A percentile compares a stretch with the other conserved stretches of the same genome.
Conservation (phyloP, 2,329 filamentous ascomycete genomes). For the Monilinia fructigena region DNA sequence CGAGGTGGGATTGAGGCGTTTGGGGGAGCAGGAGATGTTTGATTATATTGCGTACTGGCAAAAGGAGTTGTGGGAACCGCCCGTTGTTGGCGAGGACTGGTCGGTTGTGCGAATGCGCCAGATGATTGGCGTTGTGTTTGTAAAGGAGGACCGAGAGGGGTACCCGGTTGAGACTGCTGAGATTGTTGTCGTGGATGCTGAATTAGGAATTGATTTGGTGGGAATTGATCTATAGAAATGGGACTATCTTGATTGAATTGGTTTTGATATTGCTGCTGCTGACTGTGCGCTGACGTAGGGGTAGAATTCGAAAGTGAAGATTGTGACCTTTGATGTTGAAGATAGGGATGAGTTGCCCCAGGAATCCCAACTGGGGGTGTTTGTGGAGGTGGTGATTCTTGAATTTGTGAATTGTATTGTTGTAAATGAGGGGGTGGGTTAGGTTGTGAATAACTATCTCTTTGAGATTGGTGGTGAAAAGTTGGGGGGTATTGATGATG, state of each 20-base stretch:
- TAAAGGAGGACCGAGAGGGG: slow-evolving; percentile 53
- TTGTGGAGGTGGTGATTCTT: slow-evolving; percentile 38
- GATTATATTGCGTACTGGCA: slow-evolving; percentile 30
- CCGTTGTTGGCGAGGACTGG: slow-evolving; percentile 61
- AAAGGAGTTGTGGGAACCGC: slow-evolving; percentile 37
- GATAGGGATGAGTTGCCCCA: slow-evolving; percentile 38
- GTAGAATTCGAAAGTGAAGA: slow-evolving; percentile 60
- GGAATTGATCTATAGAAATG: slow-evolving; percentile 35
- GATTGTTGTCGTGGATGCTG: slow-evolving; percentile 38
- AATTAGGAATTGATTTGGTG: slow-evolving; percentile 32
- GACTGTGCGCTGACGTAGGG: slow-evolving; percentile 61
- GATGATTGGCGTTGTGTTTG: slow-evolving; percentile 47
- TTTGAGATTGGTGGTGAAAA: slow-evolving; percentile 28
- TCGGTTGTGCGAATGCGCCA: slow-evolving; percentile 50
- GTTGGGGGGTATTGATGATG: slow-evolving; percentile 36
- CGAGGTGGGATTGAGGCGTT: slow-evolving; percentile 43
- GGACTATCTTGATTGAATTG: slow-evolving; percentile 56
- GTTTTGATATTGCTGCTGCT: slow-evolving; percentile 44
- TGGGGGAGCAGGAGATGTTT: slow-evolving; percentile 43
- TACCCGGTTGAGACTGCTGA: slow-evolving; percentile 38
- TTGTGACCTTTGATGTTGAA: slow-evolving; percentile 51
- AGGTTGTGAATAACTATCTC: slow-evolving; percentile 38
- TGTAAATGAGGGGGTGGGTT: slow-evolving; percentile 34
- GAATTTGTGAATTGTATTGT: slow-evolving; percentile 36
- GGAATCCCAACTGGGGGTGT: slow-evolving; percentile 40